phyloP scores from a whole-genome alignment of 2,329 filamentous ascomycete genomes.

The Fusarium clavum region DNA sequence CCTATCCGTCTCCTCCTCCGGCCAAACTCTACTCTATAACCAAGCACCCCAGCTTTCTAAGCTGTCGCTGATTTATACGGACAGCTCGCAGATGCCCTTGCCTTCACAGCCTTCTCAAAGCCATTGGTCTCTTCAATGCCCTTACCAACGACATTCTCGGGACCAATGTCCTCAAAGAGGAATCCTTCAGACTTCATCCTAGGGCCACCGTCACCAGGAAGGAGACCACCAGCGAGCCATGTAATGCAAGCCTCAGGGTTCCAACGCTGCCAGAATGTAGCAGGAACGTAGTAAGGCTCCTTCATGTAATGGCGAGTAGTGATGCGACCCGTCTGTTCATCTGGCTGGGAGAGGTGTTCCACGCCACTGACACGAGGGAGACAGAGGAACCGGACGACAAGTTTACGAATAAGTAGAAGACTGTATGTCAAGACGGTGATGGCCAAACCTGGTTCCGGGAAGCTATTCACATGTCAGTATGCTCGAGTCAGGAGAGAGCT shows the following conservation, averaged over 20 bases:
- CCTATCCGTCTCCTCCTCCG: neutral
- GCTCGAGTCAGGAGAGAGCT: neutral
- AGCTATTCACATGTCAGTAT: slow-evolving; percentile 49
- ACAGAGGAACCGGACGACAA: slow-evolving; percentile 67
- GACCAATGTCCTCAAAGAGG: slow-evolving; percentile 70
- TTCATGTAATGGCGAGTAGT: slow-evolving; percentile 65
- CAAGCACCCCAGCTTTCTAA: neutral
- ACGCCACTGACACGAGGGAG: slow-evolving; percentile 66
- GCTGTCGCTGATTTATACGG: slow-evolving; percentile 51
- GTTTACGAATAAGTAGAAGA: slow-evolving; percentile 63
- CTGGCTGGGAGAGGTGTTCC: slow-evolving; percentile 58
- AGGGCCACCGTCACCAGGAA: slow-evolving; percentile 57
- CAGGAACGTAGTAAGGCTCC: slow-evolving; percentile 73
- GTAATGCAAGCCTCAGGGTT: slow-evolving; percentile 65
- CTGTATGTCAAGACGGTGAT: slow-evolving; percentile 56
- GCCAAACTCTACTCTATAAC: neutral
- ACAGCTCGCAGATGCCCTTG: slow-evolving; percentile 55
- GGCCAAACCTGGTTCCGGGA: slow-evolving; percentile 57
- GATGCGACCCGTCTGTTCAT: slow-evolving; percentile 65
- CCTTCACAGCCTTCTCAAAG: slow-evolving; percentile 48
- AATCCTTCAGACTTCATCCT: slow-evolving; percentile 63
- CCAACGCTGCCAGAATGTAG: slow-evolving; percentile 72
- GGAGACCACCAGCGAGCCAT: slow-evolving; percentile 56
- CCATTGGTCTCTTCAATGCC: slow-evolving; percentile 59
- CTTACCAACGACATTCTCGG: slow-evolving; percentile 63